phyloP scores from a whole-genome alignment of 2,329 filamentous ascomycete species.

The Fusarium beomiforme region DNA sequence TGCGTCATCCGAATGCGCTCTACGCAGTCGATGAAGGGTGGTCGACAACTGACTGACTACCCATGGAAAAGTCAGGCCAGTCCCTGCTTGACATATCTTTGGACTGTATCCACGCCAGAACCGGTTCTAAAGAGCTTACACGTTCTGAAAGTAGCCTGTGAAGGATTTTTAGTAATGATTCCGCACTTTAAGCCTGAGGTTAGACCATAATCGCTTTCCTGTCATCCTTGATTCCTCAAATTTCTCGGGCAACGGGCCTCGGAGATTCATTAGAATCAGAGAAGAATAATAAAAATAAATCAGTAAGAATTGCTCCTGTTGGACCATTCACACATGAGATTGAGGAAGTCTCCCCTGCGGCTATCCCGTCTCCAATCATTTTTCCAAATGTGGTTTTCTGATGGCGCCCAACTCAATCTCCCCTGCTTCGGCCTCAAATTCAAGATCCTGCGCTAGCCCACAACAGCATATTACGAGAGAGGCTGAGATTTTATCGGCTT shows the following conservation, averaged over 20 bases:
- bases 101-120: neutral
- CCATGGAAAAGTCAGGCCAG: neutral
- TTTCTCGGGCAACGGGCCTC: slow-evolving; percentile 12
- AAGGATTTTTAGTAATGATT: neutral
- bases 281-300: neutral
- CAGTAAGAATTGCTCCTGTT: neutral
- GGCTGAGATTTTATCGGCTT: slow-evolving; percentile 26
- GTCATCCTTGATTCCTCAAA: neutral
- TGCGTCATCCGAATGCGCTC: slow-evolving; percentile 13
- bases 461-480: neutral
- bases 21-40: slow-evolving; percentile 8
- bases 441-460: slow-evolving; percentile 21
- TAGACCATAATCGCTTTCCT: neutral
- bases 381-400: slow-evolving; percentile 6
- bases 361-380: neutral
- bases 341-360: neutral
- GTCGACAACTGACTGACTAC: neutral
- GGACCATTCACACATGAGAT: neutral
- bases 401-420: neutral
- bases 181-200: neutral
- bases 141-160: neutral
- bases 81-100: neutral
- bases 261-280: slow-evolving; percentile 8
- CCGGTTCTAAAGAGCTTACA: neutral
- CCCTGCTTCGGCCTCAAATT: slow-evolving; percentile 4